Conservation (phyloP, 331 rosid species). For the Erythrophleum ivorense region DNA sequence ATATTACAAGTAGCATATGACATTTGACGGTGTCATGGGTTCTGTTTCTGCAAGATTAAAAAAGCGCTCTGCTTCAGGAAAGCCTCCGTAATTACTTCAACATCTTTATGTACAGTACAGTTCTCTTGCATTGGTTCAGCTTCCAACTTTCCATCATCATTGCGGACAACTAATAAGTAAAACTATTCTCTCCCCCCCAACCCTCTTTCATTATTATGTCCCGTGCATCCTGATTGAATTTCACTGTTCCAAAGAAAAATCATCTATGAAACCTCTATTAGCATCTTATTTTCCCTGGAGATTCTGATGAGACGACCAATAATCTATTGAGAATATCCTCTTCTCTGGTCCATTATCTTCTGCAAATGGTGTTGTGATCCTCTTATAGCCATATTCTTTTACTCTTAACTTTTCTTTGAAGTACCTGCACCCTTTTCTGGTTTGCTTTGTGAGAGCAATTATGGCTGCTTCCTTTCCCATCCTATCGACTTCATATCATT, state of each 20-base stretch:
- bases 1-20: slow-evolving; percentile 38
- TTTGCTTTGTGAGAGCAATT: slow-evolving; percentile 52
- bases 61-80: slow-evolving; percentile 36
- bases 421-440: slow-evolving; percentile 47
- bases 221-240: slow-evolving; percentile 24
- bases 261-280: slow-evolving; percentile 29
- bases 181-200: slow-evolving; percentile 28
- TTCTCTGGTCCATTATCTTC: slow-evolving; percentile 34
- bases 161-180: slow-evolving; percentile 38
- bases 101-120: slow-evolving; percentile 44
- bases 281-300: slow-evolving; percentile 40
- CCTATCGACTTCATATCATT: slow-evolving; percentile 46
- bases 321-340: slow-evolving; percentile 19
- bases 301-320: slow-evolving; percentile 28
- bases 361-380: slow-evolving; percentile 40
- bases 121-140: slow-evolving; percentile 42
- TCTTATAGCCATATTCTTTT: slow-evolving; percentile 44
- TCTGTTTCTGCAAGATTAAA: slow-evolving; percentile 39
- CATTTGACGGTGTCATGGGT: slow-evolving; percentile 42
- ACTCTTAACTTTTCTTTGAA: slow-evolving; percentile 40
- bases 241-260: slow-evolving; percentile 36
- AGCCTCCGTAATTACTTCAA: slow-evolving; percentile 45
- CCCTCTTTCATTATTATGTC: slow-evolving; percentile 40
- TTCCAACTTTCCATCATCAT: slow-evolving; percentile 55
- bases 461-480: slow-evolving; percentile 57